Conservation (phyloP, 1,139 yeast species). For the Saccharomyces uvarum region DNA sequence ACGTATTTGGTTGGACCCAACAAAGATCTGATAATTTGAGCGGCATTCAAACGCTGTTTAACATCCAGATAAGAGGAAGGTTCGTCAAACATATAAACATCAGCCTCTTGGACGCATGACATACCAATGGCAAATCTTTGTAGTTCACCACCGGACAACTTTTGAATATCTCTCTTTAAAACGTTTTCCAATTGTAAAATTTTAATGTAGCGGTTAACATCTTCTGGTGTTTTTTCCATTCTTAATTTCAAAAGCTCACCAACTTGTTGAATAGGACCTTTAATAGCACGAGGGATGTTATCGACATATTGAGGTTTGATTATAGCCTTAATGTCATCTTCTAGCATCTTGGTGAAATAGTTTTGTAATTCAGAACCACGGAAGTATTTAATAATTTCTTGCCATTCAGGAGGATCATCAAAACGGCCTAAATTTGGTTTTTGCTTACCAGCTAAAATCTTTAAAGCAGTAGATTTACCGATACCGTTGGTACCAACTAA, state of each 20-base stretch:
- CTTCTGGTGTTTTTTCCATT: conserved; percentile 56
- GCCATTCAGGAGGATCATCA: conserved; percentile 97
- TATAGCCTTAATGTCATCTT: conserved; percentile 87
- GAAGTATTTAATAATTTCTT: conserved; percentile 79
- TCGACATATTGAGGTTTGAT: conserved; percentile 98
- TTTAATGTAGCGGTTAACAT: conserved; percentile 53
- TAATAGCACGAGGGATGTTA: conserved; percentile 90
- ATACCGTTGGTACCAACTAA: conserved; percentile 98
- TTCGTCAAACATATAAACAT: conserved; percentile 98
- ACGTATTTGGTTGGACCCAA: conserved; percentile 70
- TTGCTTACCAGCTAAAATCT: conserved; percentile 95
- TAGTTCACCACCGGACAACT: conserved; percentile 95
- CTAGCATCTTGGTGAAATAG: conserved; percentile 86
- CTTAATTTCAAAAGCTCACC: conserved; percentile 73
- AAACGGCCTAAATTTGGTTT: conserved; percentile 91
- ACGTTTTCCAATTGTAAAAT: conserved; percentile 68
- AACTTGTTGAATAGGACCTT: conserved; percentile 81
- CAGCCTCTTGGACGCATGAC: conserved; percentile 91
- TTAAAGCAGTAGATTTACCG: conserved; percentile 96
- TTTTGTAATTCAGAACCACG: conserved; percentile 97
- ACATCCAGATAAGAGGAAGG: conserved; percentile 97
- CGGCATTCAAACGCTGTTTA: conserved; percentile 96
- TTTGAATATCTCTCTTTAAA: conserved; percentile 74
- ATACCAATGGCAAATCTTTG: conserved; percentile 97
- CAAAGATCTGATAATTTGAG: conserved; percentile 82